phyloP scores from a whole-genome alignment of 306 rosid species.

The Neltuma alba region DNA sequence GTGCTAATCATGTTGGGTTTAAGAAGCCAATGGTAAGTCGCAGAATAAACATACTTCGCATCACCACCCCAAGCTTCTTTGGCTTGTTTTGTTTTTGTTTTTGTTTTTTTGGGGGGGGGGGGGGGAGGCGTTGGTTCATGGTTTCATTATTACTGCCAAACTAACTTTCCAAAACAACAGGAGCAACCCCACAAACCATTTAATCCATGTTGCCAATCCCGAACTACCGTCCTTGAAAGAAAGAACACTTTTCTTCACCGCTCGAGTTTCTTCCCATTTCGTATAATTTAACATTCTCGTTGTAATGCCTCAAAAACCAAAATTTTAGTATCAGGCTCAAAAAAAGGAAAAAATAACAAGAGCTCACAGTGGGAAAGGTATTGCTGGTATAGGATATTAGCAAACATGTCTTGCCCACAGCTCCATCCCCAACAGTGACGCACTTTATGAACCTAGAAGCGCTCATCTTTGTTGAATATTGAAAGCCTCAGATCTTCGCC shows the following conservation, averaged over 20 bases:
- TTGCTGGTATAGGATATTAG: slow-evolving; percentile 99
- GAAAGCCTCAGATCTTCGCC: slow-evolving; percentile 88
- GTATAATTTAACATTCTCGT: neutral
- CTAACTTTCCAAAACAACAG: slow-evolving; percentile 2
- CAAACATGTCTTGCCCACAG: slow-evolving; percentile 98
- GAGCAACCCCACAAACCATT: slow-evolving; percentile 1
- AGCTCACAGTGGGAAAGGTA: slow-evolving; percentile 93
- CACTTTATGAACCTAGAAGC: slow-evolving; percentile 99
- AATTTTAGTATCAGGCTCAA: neutral
- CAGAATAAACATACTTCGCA: neutral
- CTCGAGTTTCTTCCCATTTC: slow-evolving; percentile 12
- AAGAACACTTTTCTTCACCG: slow-evolving; percentile 12
- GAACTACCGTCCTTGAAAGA: neutral
- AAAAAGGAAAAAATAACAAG: neutral
- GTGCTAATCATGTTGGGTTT: neutral
- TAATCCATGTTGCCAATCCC: neutral
- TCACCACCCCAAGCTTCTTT: neutral
- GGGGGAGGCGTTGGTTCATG: neutral
- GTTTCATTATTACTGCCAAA: neutral
- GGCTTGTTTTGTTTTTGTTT: neutral
- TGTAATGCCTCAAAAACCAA: slow-evolving; percentile 3
- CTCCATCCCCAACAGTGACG: slow-evolving; percentile 99
- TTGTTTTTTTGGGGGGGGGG: neutral
- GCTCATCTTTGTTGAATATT: slow-evolving; percentile 60
- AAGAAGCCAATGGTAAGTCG: neutral